Evolutionary conservation across 805 yeast genomes (phyloP).

Genomic region (Sugiyamaella smithiae): DNA sequence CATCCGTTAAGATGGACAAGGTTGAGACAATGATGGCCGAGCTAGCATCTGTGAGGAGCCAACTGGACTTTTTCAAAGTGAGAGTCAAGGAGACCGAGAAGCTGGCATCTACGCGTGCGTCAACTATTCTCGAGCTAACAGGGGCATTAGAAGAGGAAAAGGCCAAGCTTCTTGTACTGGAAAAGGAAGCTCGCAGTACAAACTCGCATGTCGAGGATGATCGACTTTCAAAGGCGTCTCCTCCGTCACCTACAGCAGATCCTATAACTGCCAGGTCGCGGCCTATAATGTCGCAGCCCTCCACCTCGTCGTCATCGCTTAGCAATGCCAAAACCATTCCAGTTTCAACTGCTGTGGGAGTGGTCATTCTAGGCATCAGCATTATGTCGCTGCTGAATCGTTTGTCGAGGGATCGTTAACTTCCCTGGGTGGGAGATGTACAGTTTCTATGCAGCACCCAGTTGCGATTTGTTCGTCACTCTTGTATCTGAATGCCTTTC

Average conservation of each 20-base stretch:
- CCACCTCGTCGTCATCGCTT: not conserved
- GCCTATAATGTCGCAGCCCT: not conserved
- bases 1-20: not conserved
- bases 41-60: not conserved
- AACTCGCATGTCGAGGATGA: not conserved
- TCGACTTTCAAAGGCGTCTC: not conserved
- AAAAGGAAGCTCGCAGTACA: not conserved
- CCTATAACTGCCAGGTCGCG: not conserved
- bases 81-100: constrained; percentile 1
- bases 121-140: not conserved
- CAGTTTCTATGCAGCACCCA: too few relatives aligned
- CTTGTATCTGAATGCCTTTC: too few relatives aligned
- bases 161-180: not conserved
- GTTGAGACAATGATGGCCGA: constrained; percentile 3
- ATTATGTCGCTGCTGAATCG: constrained; percentile 19
- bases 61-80: constrained; percentile 1
- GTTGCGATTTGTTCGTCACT: too few relatives aligned
- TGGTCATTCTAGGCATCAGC: constrained; percentile 22
- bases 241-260: not conserved
- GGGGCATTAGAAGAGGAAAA: not conserved
- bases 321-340: constrained; percentile 13
- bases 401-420: constrained; percentile 15
- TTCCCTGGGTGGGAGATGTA: too few relatives aligned
- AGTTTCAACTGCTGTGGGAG: constrained; percentile 22
- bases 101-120: not conserved